phyloP scores from a whole-genome alignment of 495 filamentous ascomycete genomes.

The Platismatia glauca region DNA sequence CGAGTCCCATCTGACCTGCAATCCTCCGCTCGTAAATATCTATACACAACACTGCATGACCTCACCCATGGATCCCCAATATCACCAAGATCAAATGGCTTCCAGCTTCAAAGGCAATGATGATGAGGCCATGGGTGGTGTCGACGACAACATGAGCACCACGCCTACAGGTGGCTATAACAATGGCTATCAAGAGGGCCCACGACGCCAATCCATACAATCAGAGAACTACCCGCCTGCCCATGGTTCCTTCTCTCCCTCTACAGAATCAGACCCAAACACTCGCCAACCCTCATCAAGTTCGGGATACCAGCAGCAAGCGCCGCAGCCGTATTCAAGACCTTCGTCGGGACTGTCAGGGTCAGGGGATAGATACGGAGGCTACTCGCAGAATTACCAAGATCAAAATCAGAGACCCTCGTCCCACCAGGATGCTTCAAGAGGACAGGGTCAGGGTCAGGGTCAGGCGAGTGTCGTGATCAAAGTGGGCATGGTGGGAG shows the following conservation, averaged over 20 bases:
- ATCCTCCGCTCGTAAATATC: not conserved
- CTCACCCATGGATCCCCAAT: slow-evolving; percentile 24
- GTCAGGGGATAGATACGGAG: slow-evolving; percentile 34
- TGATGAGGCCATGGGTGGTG: slow-evolving; percentile 30
- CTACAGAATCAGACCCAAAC: slow-evolving; percentile 36
- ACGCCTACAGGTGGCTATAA: slow-evolving; percentile 25
- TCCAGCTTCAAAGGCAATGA: slow-evolving; percentile 21
- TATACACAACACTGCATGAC: not conserved
- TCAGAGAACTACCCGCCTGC: slow-evolving; percentile 38
- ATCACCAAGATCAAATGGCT: slow-evolving; percentile 28
- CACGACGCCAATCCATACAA: slow-evolving; percentile 35
- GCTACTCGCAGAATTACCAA: slow-evolving; percentile 34
- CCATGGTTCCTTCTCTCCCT: slow-evolving; percentile 33
- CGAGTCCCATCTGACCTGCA: not conserved
- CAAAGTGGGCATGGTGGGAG: slow-evolving; percentile 98
- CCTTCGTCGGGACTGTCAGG: slow-evolving; percentile 44
- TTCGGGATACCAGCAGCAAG: slow-evolving; percentile 35
- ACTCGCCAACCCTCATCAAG: slow-evolving; percentile 28
- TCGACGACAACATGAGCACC: slow-evolving; percentile 32
- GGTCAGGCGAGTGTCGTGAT: slow-evolving; percentile 87
- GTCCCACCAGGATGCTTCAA: slow-evolving; percentile 29
- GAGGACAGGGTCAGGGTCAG: slow-evolving; percentile 45
- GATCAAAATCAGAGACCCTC: slow-evolving; percentile 36
- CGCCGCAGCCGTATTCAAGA: slow-evolving; percentile 36
- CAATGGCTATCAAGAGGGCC: slow-evolving; percentile 33